phyloP scores from a whole-genome alignment of 306 rosid genomes.

The peach (Prunus persica) region Prunus_persica_NCBIv2 NC_034009.1:38367501-38368000 shows the following conservation, averaged over 20 bases:
- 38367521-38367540: not conserved
- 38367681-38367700: conserved; percentile 49
- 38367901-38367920: conserved; percentile 51
- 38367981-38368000: conserved; percentile 43
- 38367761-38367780: conserved; percentile 64
- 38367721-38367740: conserved; percentile 55
- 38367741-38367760: conserved; percentile 56
- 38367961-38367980: conserved; percentile 77
- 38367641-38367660: conserved; percentile 42
- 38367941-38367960: conserved; percentile 70
- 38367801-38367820: conserved; percentile 55
- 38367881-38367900: conserved; percentile 69
- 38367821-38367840: conserved; percentile 61
- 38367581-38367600: conserved; percentile 47
- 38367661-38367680: conserved; percentile 35
- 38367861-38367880: conserved; percentile 70
- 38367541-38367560: not conserved
- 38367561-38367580: not conserved
- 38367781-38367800: conserved; percentile 66
- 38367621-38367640: conserved; percentile 46
- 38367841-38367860: conserved; percentile 45
- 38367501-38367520: not conserved
- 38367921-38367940: conserved; percentile 49
- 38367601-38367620: conserved; percentile 61
- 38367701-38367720: conserved; percentile 48